Percentiles rank a stretch among this genome's conserved stretches.
Conservation (phyloP, 225 moss, liverwort and hornwort genomes). For the Polytrichum formosum region DNA sequence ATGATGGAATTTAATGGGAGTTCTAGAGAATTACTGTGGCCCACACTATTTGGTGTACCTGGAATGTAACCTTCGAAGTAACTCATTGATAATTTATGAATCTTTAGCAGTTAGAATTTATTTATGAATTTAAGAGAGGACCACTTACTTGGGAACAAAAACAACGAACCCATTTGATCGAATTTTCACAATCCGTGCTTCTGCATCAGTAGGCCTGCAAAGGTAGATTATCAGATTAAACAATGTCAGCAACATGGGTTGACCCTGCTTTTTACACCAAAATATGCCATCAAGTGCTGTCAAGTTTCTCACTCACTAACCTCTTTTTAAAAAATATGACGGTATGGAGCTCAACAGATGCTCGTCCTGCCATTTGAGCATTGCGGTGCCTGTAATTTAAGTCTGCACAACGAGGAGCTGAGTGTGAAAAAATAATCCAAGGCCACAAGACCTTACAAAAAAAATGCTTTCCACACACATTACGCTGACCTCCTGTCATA, state of each 20-base stretch:
- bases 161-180: conserved; percentile 89
- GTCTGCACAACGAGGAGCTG: conserved; percentile 29
- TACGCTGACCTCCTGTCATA: too few relatives aligned
- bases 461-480: too few relatives aligned
- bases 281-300: too few relatives aligned
- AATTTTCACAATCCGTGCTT: conserved; percentile 83
- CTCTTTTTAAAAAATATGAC: conserved; percentile 87
- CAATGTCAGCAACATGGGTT: too few relatives aligned
- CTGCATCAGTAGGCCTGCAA: conserved; percentile 78
- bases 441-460: too few relatives aligned
- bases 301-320: conserved; percentile 24
- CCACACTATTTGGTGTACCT: too few relatives aligned
- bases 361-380: conserved; percentile 96
- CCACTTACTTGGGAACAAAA: conserved; percentile 88
- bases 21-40: too few relatives aligned
- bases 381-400: conserved; percentile 95
- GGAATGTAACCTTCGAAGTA: conserved; percentile 1
- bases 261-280: too few relatives aligned
- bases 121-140: neutral
- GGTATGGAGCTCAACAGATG: conserved; percentile 96
- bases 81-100: too few relatives aligned
- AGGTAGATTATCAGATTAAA: neutral
- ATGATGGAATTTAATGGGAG: too few relatives aligned
- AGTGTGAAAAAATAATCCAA: too few relatives aligned
- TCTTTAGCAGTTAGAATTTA: neutral